A percentile compares a stretch with the other conserved stretches of the same genome.
Conservation (phyloP, 331 rosid species). For the Arachis monticola region DNA sequence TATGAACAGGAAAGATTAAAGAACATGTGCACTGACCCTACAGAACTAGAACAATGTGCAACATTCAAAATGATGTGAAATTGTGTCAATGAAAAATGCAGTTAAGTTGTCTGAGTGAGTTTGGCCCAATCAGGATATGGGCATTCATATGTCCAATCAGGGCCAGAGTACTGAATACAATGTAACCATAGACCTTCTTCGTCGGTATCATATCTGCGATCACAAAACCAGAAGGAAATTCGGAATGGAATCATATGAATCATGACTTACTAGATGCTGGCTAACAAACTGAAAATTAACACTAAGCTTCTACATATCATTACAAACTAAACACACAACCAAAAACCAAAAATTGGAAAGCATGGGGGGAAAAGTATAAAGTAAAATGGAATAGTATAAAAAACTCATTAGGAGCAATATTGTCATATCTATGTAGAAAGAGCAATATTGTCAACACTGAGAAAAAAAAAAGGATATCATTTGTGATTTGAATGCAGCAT, state of each 20-base stretch:
- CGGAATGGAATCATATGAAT: slow-evolving; percentile 24
- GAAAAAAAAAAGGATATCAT: not conserved
- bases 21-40: slow-evolving; percentile 12
- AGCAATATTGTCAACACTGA: not conserved
- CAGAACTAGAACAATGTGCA: not conserved
- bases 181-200: slow-evolving; percentile 94
- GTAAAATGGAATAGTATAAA: slow-evolving; percentile 1
- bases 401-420: slow-evolving; percentile 8
- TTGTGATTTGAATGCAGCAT: not conserved
- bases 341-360: not conserved
- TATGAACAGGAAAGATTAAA: not conserved
- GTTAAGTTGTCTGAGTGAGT: slow-evolving; percentile 38
- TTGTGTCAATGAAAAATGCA: slow-evolving; percentile 23
- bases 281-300: slow-evolving; percentile 3
- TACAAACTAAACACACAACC: not conserved
- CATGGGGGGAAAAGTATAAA: not conserved
- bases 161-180: slow-evolving; percentile 78
- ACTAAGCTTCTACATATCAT: not conserved
- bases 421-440: slow-evolving; percentile 11
- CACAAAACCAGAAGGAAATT: slow-evolving; percentile 10
- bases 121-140: slow-evolving; percentile 92
- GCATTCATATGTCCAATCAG: slow-evolving; percentile 92
- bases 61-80: slow-evolving; percentile 1
- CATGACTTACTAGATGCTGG: slow-evolving; percentile 19
- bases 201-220: slow-evolving; percentile 69